These are phyloP conservation scores for Talaromyces ruber DNA, from an alignment of 495 filamentous ascomycete genomes.

Conservation along the genomic window DNA sequence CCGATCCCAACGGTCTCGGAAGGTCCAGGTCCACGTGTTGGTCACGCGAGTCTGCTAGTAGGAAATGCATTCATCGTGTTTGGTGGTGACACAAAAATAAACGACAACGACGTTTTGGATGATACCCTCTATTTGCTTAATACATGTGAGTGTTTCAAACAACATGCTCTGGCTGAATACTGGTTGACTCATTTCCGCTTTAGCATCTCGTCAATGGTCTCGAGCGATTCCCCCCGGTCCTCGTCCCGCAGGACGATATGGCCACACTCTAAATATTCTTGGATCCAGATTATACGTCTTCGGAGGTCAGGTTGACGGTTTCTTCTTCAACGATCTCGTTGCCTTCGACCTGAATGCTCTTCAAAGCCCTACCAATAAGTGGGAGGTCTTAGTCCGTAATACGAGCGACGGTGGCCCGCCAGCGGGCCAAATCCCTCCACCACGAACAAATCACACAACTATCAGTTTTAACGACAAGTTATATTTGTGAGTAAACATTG, in stretches of 20 bases:
- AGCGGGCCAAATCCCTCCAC: conserved; percentile 67
- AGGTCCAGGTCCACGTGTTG: conserved; percentile 90
- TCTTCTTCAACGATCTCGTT: conserved; percentile 96
- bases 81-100: conserved; percentile 95
- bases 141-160: conserved; percentile 62
- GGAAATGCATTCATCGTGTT: conserved; percentile 99
- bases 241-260: conserved; percentile 84
- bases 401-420: conserved; percentile 59
- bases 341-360: conserved; percentile 95
- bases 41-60: conserved; percentile 88
- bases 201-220: conserved; percentile 97
- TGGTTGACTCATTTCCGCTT: conserved; percentile 5
- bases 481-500: conserved; percentile 63
- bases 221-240: conserved; percentile 76
- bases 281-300: conserved; percentile 97
- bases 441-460: conserved; percentile 90
- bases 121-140: conserved; percentile 96
- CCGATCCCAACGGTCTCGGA: conserved; percentile 86
- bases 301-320: conserved; percentile 93
- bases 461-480: conserved; percentile 90
- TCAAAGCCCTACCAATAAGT: conserved; percentile 78
- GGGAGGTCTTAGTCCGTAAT: conserved; percentile 82
- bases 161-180: background rate
- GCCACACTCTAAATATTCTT: conserved; percentile 91
- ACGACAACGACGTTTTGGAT: conserved; percentile 83